These are phyloP conservation scores for Phytophthora agathidicida DNA, from an alignment of 352 stramenopile genomes.

Conservation along the genomic window DNA sequence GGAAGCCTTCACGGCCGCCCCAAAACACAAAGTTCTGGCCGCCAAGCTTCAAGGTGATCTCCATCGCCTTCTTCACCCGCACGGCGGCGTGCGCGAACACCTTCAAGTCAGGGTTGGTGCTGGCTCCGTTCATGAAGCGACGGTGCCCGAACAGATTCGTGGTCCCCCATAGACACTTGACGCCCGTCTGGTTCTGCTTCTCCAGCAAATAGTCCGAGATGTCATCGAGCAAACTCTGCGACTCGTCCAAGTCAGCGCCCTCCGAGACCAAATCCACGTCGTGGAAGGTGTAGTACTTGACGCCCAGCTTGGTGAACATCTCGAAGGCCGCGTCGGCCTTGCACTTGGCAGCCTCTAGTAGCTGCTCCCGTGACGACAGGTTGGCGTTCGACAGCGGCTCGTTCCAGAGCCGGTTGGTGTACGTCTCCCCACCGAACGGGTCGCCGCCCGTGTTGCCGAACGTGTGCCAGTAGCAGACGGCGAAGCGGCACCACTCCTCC, in stretches of 20 bases:
- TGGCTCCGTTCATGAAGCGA: conserved; percentile 86
- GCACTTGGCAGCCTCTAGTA: conserved; percentile 74
- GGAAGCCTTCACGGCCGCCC: conserved; percentile 84
- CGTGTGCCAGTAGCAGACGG: conserved; percentile 71
- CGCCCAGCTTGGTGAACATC: conserved; percentile 85
- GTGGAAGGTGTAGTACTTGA: conserved; percentile 89
- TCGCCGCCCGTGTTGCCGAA: conserved; percentile 42
- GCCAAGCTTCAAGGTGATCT: conserved; percentile 83
- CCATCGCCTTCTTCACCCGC: conserved; percentile 89
- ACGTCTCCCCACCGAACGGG: conserved; percentile 44
- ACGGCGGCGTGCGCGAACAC: conserved; percentile 78
- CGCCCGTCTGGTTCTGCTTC: conserved; percentile 74
- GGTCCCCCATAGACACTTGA: conserved; percentile 85
- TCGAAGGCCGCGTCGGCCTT: conserved; percentile 87
- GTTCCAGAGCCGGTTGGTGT: conserved; percentile 54
- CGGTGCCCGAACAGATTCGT: conserved; percentile 82
- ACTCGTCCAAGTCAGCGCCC: conserved; percentile 54
- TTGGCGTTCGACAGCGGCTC: conserved; percentile 13
- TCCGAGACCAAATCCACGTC: conserved; percentile 82
- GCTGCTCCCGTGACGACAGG: conserved; percentile 51
- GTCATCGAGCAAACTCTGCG: conserved; percentile 39
- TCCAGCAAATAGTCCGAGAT: conserved; percentile 53
- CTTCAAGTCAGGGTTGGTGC: conserved; percentile 86
- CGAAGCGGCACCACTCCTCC: conserved; percentile 69
- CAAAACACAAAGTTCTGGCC: conserved; percentile 90